Percentiles rank a stretch among this genome's conserved stretches.
Conservation (phyloP, 192 early-diverging fungal genomes). For the Coemansia sp. region DNA sequence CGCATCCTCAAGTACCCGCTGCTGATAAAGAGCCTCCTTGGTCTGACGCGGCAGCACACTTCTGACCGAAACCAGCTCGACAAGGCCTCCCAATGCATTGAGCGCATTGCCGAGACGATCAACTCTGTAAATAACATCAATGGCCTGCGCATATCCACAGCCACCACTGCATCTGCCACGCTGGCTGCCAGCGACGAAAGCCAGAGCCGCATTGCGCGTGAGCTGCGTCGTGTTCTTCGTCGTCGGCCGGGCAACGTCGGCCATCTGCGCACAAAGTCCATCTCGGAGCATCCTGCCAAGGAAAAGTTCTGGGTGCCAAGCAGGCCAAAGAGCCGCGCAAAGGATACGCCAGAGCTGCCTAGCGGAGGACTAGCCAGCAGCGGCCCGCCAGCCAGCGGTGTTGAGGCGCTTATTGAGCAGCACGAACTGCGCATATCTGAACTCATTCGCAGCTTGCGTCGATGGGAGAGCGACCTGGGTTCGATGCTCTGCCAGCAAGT, state of each 20-base stretch:
- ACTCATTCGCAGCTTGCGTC: constrained; percentile 28
- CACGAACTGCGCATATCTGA: constrained; percentile 39
- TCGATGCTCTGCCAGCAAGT: constrained; percentile 34
- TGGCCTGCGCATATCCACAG: constrained; percentile 41
- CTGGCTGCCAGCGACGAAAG: constrained; percentile 22
- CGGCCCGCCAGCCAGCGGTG: constrained; percentile 18
- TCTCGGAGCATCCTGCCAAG: constrained; percentile 16
- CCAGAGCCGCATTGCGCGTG: constrained; percentile 43
- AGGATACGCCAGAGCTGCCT: constrained; percentile 6
- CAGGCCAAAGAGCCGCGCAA: constrained; percentile 18
- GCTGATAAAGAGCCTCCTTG: constrained; percentile 59
- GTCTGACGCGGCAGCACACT: constrained; percentile 33
- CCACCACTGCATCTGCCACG: constrained; percentile 7
- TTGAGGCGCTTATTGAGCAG: constrained; percentile 45
- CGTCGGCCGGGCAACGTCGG: constrained; percentile 29
- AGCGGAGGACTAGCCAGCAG: background rate
- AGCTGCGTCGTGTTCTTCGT: constrained; percentile 43
- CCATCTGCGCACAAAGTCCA: constrained; percentile 23
- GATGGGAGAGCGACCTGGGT: constrained; percentile 39
- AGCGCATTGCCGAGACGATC: constrained; percentile 47
- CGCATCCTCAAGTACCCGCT: constrained; percentile 96
- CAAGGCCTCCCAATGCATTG: constrained; percentile 35
- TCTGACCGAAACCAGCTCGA: constrained; percentile 38
- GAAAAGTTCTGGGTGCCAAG: constrained; percentile 16
- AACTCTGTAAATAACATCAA: constrained; percentile 28